A percentile compares a stretch with the other conserved stretches of the same genome.
phyloP scores from a whole-genome alignment of 177 flowering plant genomes.

The Vitis hybrid region DNA sequence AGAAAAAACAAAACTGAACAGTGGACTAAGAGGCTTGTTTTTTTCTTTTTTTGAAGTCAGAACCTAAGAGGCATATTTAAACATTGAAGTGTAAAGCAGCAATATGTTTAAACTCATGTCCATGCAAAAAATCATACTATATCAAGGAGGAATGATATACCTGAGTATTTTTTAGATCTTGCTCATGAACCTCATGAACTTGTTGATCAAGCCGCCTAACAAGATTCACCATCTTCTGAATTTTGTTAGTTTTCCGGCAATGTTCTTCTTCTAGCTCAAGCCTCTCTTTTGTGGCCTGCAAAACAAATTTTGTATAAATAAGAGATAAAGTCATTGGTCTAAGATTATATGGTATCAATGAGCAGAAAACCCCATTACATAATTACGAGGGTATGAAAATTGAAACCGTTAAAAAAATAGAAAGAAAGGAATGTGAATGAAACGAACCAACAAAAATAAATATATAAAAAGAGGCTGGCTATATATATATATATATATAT shows the following conservation, averaged over 20 bases:
- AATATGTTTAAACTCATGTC: background rate
- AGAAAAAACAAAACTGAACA: too few relatives aligned
- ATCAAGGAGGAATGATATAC: constrained; percentile 26
- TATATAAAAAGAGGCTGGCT: too few relatives aligned
- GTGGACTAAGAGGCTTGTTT: too few relatives aligned
- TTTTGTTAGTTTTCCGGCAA: constrained; percentile 28
- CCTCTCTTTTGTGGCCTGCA: constrained; percentile 62
- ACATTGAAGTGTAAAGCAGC: too few relatives aligned
- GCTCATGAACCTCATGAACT: constrained; percentile 63
- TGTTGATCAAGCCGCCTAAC: constrained; percentile 57
- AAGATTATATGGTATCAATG: background rate
- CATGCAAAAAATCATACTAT: background rate
- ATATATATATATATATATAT: too few relatives aligned
- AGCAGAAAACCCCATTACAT: background rate
- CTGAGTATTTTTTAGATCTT: constrained; percentile 67
- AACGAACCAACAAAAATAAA: background rate
- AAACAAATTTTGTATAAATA: constrained; percentile 13
- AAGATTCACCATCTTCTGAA: constrained; percentile 47
- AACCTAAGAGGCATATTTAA: too few relatives aligned
- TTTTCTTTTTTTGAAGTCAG: too few relatives aligned
- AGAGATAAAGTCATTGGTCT: background rate
- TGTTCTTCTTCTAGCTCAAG: constrained; percentile 58
- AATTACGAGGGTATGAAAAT: too few relatives aligned
- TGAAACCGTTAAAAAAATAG: background rate
- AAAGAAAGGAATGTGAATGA: background rate